Base-by-base conservation (phyloP, 108 stramenopile genomes). In the Discostella pseudostelligera region DNA sequence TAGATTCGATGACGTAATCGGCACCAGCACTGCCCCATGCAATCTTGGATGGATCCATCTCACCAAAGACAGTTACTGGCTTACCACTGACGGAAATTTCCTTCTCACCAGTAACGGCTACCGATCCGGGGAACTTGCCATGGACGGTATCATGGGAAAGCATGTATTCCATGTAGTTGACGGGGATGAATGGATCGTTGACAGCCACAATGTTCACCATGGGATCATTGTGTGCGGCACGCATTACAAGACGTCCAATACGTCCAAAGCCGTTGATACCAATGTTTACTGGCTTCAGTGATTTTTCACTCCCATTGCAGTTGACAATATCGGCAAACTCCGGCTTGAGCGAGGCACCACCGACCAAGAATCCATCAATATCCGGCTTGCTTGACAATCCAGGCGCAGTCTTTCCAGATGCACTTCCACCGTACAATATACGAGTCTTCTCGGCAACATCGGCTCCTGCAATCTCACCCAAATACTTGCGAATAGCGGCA, bases 351-450 rank as follows among this genome's bases (percentile, higher is more conserved):
- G 94, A 95, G 22, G 99, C 99, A 29, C 99, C 99, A 19, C 99
- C 99, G 26, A 99, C 99, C 44, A 99, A 83, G 90, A 99, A 99
- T 55, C 99, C 99, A 84, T 99, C 98, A 80, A 99, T 98, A 82
- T 99, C 99, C 24, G 81, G 79, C 88, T 97, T 92, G 45, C 86
- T 74, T 25, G 94, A 94, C 60, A 99, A 92, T 60, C 86, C 95
- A 22, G 93, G 87, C 46, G 96, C 97, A 56, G 93, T 97, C 42
- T 78, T 81, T 9, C 71, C 94, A 58, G 81, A 94, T 68, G 96
- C 97, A 54, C 87, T 89, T 75, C 97, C 97, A 44, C 97, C 97
- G 82, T 98, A 98, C 69, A 96, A 79, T 62, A 95, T 95, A 59
- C 94, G 90, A 20, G 86, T 89, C 55, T 83, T 71, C 39, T 79